Conservation (phyloP, 1,284 basidiomycete genomes). For the Ceratobasidium sp. region DNA sequence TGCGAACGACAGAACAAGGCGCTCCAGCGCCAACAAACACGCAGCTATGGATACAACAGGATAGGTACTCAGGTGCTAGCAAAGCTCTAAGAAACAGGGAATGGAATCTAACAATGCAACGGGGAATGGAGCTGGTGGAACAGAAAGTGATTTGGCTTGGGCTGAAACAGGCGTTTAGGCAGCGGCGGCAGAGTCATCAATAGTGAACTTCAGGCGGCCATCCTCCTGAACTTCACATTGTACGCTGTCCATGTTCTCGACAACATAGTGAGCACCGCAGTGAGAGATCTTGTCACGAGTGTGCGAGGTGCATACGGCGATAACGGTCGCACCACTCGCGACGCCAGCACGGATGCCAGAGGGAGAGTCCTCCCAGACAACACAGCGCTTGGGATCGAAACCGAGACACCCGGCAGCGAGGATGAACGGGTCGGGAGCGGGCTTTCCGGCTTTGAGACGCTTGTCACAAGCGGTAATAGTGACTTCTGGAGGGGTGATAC, state of each 20-base stretch:
- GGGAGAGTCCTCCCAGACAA: conserved; percentile 81
- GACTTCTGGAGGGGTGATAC: conserved; percentile 74
- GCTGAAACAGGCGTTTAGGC: not conserved
- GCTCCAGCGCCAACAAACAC: not conserved
- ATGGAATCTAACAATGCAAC: conserved; percentile 2
- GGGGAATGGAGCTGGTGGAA: not conserved
- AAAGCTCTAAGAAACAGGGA: not conserved
- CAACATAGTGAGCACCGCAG: conserved; percentile 73
- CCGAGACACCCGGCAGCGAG: conserved; percentile 79
- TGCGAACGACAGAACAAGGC: not conserved
- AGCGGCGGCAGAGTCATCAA: conserved; percentile 45
- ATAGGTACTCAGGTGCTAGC: not conserved
- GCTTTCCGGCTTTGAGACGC: conserved; percentile 58
- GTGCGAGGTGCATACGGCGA: conserved; percentile 74
- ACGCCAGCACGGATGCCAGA: conserved; percentile 78
- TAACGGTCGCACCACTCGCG: conserved; percentile 76
- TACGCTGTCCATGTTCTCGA: conserved; percentile 69
- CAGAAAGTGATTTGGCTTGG: not conserved
- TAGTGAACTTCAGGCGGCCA: conserved; percentile 50
- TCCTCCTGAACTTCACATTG: conserved; percentile 54
- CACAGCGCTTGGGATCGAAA: conserved; percentile 53
- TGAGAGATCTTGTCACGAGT: conserved; percentile 65
- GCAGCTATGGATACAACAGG: conserved; percentile 30
- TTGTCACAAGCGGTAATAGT: conserved; percentile 83
- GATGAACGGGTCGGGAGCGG: conserved; percentile 78